These are phyloP conservation scores for Mortierella sp. DNA, from an alignment of 371 early-diverging fungal species.

Conservation along the genomic window DNA sequence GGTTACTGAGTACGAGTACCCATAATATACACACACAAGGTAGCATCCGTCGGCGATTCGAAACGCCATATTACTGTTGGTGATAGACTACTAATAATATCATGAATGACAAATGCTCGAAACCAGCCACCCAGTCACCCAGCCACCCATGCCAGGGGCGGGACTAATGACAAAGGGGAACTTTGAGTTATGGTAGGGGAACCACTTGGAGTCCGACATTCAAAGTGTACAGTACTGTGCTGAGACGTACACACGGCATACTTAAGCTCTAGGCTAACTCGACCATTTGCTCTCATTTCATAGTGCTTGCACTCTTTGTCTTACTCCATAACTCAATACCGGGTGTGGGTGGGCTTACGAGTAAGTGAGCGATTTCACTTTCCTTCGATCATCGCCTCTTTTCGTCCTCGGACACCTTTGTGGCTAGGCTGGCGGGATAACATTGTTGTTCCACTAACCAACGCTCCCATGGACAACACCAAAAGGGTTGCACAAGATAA, in stretches of 20 bases:
- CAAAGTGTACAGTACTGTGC: no score
- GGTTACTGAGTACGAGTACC: background rate
- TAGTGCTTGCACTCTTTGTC: background rate
- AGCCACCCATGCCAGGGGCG: no score
- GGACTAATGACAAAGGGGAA: no score
- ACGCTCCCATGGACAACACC: background rate
- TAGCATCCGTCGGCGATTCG: background rate
- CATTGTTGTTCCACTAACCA: background rate
- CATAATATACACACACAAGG: background rate
- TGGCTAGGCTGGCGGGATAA: background rate
- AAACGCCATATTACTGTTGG: background rate
- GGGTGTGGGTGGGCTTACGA: background rate
- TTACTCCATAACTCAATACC: background rate
- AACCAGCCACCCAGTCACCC: no score
- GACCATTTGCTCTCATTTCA: background rate
- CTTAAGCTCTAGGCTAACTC: background rate
- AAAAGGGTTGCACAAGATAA: conserved; percentile 5
- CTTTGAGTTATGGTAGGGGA: no score
- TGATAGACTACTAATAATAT: no score
- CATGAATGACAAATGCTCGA: background rate
- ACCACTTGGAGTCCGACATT: no score
- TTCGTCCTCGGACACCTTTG: background rate
- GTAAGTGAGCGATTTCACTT: background rate
- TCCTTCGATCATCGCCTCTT: background rate
- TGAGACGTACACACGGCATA: no score